Evolutionary conservation across 225 moss, liverwort and hornwort genomes (phyloP).

Genomic region (Polytrichum formosum): DNA sequence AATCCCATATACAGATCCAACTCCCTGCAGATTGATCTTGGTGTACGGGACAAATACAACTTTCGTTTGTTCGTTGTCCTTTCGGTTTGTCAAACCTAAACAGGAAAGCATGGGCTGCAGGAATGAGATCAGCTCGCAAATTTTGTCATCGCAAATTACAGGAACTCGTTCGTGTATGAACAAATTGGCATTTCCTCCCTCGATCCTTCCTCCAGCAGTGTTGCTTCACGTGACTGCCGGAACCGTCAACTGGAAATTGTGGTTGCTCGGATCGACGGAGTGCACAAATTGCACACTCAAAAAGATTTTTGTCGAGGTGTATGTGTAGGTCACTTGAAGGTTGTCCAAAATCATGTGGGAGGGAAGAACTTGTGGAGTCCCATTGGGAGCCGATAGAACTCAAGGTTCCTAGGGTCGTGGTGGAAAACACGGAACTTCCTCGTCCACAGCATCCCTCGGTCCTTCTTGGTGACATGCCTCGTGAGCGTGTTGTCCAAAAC

Average conservation of each 20-base stretch:
- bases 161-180: not conserved
- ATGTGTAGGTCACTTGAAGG: not conserved
- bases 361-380: conserved; percentile 54
- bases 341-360: not conserved
- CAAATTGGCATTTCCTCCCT: not conserved
- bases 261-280: not conserved
- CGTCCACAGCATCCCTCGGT: conserved; percentile 60
- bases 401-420: conserved; percentile 45
- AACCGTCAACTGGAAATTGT: not conserved
- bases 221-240: too few relatives aligned
- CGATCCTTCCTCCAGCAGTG: not conserved
- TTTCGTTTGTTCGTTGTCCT: too few relatives aligned
- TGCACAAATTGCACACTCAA: conserved; percentile 2
- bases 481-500: conserved; percentile 51
- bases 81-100: too few relatives aligned
- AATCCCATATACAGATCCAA: not conserved
- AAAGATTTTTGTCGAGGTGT: not conserved
- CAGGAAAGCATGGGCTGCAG: too few relatives aligned
- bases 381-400: conserved; percentile 58
- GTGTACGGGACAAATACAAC: too few relatives aligned
- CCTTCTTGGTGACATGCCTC: conserved; percentile 40
- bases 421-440: conserved; percentile 35
- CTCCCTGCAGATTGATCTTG: not conserved
- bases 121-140: too few relatives aligned
- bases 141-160: too few relatives aligned